A percentile compares a stretch with the other conserved stretches of the same genome.
phyloP scores from a whole-genome alignment of 2,329 filamentous ascomycete species.

The Trichoderma semiorbis region DNA sequence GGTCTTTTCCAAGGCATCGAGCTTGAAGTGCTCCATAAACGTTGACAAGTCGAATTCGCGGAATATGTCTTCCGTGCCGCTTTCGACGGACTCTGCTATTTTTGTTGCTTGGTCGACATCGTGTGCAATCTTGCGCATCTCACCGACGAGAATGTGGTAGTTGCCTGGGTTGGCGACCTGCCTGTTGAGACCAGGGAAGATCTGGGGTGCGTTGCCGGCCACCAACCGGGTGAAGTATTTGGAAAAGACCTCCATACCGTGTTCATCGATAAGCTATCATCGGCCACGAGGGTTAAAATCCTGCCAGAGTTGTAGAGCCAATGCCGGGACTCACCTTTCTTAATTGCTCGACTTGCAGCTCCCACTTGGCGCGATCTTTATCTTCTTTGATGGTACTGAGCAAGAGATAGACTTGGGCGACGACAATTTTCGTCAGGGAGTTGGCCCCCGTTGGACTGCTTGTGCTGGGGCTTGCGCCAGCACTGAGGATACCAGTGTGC shows the following conservation, averaged over 20 bases:
- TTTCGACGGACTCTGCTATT: slow-evolving; percentile 91
- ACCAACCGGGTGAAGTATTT: slow-evolving; percentile 94
- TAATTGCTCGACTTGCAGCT: slow-evolving; percentile 85
- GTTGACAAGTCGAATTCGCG: slow-evolving; percentile 94
- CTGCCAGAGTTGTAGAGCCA: not conserved
- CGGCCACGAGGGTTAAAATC: slow-evolving; percentile 22
- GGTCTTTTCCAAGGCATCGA: slow-evolving; percentile 84
- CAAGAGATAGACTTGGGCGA: slow-evolving; percentile 91
- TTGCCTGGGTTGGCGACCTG: slow-evolving; percentile 72
- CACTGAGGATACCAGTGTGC: slow-evolving; percentile 54
- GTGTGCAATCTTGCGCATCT: slow-evolving; percentile 81
- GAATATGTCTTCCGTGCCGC: slow-evolving; percentile 86
- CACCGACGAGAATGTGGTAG: slow-evolving; percentile 75
- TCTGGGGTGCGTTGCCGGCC: slow-evolving; percentile 83
- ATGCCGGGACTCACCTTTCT: slow-evolving; percentile 64
- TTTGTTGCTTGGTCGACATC: slow-evolving; percentile 80
- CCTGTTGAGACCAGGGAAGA: slow-evolving; percentile 78
- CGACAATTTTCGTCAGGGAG: slow-evolving; percentile 85
- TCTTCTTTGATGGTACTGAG: slow-evolving; percentile 94
- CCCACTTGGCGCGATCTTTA: slow-evolving; percentile 86
- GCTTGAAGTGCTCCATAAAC: slow-evolving; percentile 93
- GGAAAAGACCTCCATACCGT: slow-evolving; percentile 98
- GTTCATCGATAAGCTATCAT: slow-evolving; percentile 81
- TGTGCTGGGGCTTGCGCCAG: slow-evolving; percentile 59
- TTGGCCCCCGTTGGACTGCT: slow-evolving; percentile 60